Conservation (phyloP, 345 rosid genomes). For the Sisymbrium altissimum region DNA sequence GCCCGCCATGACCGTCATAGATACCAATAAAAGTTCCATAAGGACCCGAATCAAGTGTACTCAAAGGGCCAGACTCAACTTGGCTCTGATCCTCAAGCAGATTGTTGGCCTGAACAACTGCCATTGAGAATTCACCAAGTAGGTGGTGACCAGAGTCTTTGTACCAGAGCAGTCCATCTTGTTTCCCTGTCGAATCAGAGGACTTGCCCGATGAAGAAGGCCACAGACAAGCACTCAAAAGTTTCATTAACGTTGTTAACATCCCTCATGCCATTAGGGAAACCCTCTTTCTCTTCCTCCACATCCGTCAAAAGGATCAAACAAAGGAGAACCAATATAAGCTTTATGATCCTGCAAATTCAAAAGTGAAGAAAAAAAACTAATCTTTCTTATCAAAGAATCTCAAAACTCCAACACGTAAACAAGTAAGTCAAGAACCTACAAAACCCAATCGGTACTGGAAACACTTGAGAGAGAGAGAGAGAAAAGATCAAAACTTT, state of each 20-base stretch:
- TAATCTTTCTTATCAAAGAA: neutral
- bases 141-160: conserved; percentile 88
- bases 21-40: conserved; percentile 85
- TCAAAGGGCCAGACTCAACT: conserved; percentile 88
- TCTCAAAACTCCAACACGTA: neutral
- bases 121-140: conserved; percentile 92
- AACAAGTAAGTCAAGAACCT: neutral
- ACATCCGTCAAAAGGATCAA: conserved; percentile 35
- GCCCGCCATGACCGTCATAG: conserved; percentile 98
- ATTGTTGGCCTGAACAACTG: conserved; percentile 67
- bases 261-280: conserved; percentile 90
- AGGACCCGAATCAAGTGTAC: conserved; percentile 80
- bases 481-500: conserved; percentile 1
- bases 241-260: conserved; percentile 82
- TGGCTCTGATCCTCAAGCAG: conserved; percentile 97
- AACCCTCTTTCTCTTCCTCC: conserved; percentile 48
- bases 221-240: conserved; percentile 84
- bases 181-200: conserved; percentile 67
- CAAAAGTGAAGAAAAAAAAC: neutral
- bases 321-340: neutral
- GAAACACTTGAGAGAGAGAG: neutral
- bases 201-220: conserved; percentile 59
- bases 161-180: conserved; percentile 94
- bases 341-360: conserved; percentile 13
- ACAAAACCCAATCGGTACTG: neutral